Conservation (phyloP, 2,329 filamentous ascomycete species). For the Colletotrichum trifolii region DNA sequence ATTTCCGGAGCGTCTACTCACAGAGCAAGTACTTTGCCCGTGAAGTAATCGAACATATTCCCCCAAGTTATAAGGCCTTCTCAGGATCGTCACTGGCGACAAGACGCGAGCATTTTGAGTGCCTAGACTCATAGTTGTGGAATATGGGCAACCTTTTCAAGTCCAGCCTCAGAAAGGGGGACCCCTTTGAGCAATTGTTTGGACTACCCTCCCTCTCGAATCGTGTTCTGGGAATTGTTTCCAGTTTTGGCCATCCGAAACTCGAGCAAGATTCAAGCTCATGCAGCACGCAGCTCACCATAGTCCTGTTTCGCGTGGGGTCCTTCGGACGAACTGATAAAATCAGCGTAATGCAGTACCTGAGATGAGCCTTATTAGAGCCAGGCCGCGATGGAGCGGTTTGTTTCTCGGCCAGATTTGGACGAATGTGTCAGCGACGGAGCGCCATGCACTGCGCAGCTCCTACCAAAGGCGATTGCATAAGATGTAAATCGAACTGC, state of each 20-base stretch:
- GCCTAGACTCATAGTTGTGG: not conserved
- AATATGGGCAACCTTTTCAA: constrained; percentile 10
- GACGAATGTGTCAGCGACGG: no score
- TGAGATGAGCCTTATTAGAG: not conserved
- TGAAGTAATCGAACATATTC: no score
- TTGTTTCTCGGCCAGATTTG: not conserved
- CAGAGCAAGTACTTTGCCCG: no score
- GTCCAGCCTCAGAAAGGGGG: constrained; percentile 8
- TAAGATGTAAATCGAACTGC: no score
- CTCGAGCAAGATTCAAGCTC: constrained; percentile 1
- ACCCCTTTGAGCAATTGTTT: constrained; percentile 14
- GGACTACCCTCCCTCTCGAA: constrained; percentile 1
- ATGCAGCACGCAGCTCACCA: constrained; percentile 13
- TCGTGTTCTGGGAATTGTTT: constrained; percentile 20
- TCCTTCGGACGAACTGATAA: constrained; percentile 19
- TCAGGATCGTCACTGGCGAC: no score
- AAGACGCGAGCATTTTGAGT: no score
- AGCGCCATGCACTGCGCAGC: no score
- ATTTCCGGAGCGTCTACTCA: no score
- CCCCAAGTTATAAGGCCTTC: no score
- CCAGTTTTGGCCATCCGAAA: constrained; percentile 19
- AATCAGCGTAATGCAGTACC: not conserved
- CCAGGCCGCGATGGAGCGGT: not conserved
- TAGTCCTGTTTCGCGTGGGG: constrained; percentile 12
- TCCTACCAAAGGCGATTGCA: no score